phyloP scores from a whole-genome alignment of 2,329 filamentous ascomycete genomes.

The Fusarium globosum region DNA sequence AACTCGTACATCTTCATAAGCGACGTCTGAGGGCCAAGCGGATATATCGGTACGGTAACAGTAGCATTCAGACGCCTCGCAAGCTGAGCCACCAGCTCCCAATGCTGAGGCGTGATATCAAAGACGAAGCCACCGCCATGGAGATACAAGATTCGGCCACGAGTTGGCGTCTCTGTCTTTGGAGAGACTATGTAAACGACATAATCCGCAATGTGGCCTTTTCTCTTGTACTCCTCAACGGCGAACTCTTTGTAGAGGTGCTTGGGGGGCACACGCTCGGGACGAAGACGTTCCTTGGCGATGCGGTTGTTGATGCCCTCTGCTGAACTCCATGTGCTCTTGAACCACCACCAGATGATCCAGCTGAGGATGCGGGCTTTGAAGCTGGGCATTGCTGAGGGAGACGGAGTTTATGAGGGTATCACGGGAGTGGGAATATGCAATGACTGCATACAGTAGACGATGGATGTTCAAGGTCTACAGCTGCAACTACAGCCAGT shows the following conservation, averaged over 20 bases:
- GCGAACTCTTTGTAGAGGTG: constrained; percentile 42
- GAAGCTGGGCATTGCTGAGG: constrained; percentile 42
- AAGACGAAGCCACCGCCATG: constrained; percentile 49
- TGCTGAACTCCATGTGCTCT: constrained; percentile 42
- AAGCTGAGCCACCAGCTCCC: constrained; percentile 43
- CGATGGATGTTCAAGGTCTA: neutral
- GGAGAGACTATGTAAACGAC: constrained; percentile 47
- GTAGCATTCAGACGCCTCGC: constrained; percentile 47
- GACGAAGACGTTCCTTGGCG: constrained; percentile 36
- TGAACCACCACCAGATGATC: constrained; percentile 43
- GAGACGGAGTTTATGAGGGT: neutral
- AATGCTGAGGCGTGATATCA: constrained; percentile 45
- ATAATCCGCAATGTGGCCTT: constrained; percentile 23
- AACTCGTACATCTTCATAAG: constrained; percentile 49
- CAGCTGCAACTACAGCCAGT: neutral
- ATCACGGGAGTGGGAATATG: constrained; percentile 5
- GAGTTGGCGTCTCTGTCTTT: constrained; percentile 45
- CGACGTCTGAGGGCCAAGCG: constrained; percentile 47
- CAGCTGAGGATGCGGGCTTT: constrained; percentile 45
- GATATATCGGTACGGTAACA: constrained; percentile 49
- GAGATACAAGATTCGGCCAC: constrained; percentile 47
- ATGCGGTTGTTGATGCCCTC: constrained; percentile 42
- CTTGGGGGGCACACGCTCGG: constrained; percentile 37
- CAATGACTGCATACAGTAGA: constrained; percentile 6
- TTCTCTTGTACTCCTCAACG: constrained; percentile 41